Percentiles rank a stretch among this genome's conserved stretches.
Conservation (phyloP, 2,329 filamentous ascomycete genomes). For the Pseudocercospora fijiensis region DNA sequence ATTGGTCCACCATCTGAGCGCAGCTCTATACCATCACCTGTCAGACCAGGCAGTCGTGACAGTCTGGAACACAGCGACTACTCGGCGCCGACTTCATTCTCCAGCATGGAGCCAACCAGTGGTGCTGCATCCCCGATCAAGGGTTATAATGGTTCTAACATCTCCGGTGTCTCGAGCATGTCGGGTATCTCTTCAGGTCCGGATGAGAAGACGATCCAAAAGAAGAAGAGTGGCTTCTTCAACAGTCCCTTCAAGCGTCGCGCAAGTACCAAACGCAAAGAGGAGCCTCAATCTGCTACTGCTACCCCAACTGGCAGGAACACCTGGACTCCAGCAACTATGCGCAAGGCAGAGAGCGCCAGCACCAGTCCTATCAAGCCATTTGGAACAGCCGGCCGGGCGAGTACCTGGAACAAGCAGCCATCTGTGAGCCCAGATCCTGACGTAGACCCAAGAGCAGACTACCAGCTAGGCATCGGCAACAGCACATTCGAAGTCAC, state of each 20-base stretch:
- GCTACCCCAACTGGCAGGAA: constrained; percentile 45
- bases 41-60: constrained; percentile 78
- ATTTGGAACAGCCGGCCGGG: constrained; percentile 29
- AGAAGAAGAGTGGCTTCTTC: constrained; percentile 82
- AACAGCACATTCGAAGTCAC: constrained; percentile 95
- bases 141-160: constrained; percentile 42
- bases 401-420: constrained; percentile 38
- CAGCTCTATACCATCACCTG: constrained; percentile 66
- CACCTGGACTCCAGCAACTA: constrained; percentile 53
- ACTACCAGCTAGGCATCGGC: constrained; percentile 88
- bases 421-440: constrained; percentile 48
- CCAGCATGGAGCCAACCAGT: constrained; percentile 76
- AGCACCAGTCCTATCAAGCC: constrained; percentile 47
- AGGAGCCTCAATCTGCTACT: constrained; percentile 46
- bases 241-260: constrained; percentile 82
- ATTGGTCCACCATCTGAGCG: constrained; percentile 69
- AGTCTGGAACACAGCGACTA: constrained; percentile 76
- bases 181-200: constrained; percentile 43
- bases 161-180: constrained; percentile 31
- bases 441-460: constrained; percentile 88
- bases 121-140: constrained; percentile 74
- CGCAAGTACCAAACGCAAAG: constrained; percentile 76
- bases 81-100: constrained; percentile 84
- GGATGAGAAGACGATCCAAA: constrained; percentile 66
- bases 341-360: constrained; percentile 40